Evolutionary conservation across 495 filamentous ascomycete species (phyloP).

Genomic region (Lophiostoma macrostomum): DNA sequence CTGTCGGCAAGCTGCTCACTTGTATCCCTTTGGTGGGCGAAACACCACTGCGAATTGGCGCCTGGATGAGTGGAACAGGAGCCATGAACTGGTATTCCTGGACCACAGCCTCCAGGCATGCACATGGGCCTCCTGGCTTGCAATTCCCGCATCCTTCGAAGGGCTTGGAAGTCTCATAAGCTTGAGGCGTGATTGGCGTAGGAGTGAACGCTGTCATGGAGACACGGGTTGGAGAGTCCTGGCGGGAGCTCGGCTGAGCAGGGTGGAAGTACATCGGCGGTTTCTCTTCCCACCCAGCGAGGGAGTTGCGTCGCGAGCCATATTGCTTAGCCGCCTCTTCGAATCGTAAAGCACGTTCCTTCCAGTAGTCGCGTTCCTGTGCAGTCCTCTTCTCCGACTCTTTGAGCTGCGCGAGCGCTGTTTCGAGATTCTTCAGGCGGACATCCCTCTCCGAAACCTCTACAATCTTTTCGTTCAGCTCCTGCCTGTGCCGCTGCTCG

Average conservation of each 20-base stretch:
- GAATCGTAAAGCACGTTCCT: background rate
- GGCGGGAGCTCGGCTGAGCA: background rate
- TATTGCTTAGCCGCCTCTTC: background rate
- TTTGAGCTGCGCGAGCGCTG: background rate
- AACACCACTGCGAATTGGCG: background rate
- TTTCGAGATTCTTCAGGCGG: background rate
- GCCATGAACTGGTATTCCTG: constrained; percentile 12
- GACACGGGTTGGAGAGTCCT: constrained; percentile 15
- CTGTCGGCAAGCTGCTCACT: background rate
- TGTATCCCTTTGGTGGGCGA: constrained; percentile 18
- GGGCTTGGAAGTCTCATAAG: constrained; percentile 1
- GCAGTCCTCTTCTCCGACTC: background rate
- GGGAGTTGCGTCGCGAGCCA: background rate
- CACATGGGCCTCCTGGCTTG: constrained; percentile 17
- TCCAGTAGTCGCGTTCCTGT: constrained; percentile 25
- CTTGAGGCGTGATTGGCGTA: background rate
- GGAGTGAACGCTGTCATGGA: constrained; percentile 6
- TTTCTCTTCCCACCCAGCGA: background rate
- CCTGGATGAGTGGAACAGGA: constrained; percentile 7
- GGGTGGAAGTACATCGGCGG: constrained; percentile 1
- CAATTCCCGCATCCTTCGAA: constrained; percentile 26
- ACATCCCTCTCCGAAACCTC: background rate
- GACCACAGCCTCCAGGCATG: constrained; percentile 19
- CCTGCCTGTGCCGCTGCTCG: constrained; percentile 12
- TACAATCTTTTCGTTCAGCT: constrained; percentile 11